A percentile compares a stretch with the other conserved stretches of the same genome.
Evolutionary conservation across 2,329 filamentous ascomycete species (phyloP).

Genomic region (Ophiocordyceps camponoti-saundersi): DNA sequence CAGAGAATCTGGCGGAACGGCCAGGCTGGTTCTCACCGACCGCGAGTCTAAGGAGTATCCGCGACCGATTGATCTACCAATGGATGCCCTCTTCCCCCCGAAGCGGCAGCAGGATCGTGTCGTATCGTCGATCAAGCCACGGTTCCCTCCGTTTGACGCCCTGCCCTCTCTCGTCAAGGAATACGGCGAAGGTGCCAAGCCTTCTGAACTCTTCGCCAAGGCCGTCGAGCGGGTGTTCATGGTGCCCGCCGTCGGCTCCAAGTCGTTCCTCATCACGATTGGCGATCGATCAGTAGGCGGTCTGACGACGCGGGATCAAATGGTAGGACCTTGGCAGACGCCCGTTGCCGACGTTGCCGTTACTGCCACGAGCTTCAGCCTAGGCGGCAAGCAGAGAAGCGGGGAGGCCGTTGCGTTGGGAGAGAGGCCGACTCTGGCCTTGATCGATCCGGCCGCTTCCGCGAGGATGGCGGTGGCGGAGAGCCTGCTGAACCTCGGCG

Average conservation of each 20-base stretch:
- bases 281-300: constrained; percentile 86
- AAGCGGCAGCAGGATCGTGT: constrained; percentile 64
- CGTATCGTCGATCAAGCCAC: constrained; percentile 52
- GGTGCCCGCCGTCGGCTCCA: constrained; percentile 84
- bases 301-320: constrained; percentile 75
- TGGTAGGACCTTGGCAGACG: constrained; percentile 92
- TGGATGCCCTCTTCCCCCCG: constrained; percentile 78
- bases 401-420: constrained; percentile 98
- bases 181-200: constrained; percentile 34
- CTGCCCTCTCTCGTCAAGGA: constrained; percentile 45
- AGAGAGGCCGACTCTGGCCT: constrained; percentile 72
- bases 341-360: constrained; percentile 91
- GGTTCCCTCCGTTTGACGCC: constrained; percentile 57
- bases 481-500: constrained; percentile 81
- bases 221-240: constrained; percentile 69
- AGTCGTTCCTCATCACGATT: constrained; percentile 94
- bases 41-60: constrained; percentile 59
- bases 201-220: constrained; percentile 37
- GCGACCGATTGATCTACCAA: constrained; percentile 72
- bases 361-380: constrained; percentile 63
- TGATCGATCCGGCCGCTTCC: constrained; percentile 80
- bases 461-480: constrained; percentile 94
- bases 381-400: constrained; percentile 47
- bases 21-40: constrained; percentile 67
- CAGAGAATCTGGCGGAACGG: constrained; percentile 42